Evolutionary conservation across 1,284 basidiomycete species (phyloP).

Genomic region (Peniophora sp.): DNA sequence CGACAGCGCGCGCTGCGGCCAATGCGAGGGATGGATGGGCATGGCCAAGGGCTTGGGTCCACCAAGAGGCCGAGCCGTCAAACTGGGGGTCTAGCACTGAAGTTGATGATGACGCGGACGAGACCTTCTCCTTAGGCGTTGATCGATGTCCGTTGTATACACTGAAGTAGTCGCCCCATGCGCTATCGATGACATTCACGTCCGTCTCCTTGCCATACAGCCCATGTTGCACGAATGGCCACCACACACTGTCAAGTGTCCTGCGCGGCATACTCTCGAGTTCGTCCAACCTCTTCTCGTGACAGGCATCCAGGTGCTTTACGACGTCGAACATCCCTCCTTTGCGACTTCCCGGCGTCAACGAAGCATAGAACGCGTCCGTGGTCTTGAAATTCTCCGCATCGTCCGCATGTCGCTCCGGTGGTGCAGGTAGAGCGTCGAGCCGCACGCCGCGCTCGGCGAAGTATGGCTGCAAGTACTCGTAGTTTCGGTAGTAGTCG

Average conservation of each 20-base stretch:
- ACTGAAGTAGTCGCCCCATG: constrained; percentile 81
- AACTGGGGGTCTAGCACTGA: constrained; percentile 65
- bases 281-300: constrained; percentile 56
- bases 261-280: constrained; percentile 75
- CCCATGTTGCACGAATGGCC: constrained; percentile 96
- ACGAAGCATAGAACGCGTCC: constrained; percentile 60
- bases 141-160: constrained; percentile 39
- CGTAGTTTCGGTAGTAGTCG: constrained; percentile 79
- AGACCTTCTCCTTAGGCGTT: not conserved
- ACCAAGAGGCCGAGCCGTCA: constrained; percentile 96
- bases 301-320: constrained; percentile 55
- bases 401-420: constrained; percentile 37
- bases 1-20: constrained; percentile 85
- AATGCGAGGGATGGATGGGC: constrained; percentile 70
- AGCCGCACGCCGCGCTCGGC: constrained; percentile 61
- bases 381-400: constrained; percentile 49
- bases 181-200: constrained; percentile 89
- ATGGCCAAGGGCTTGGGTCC: constrained; percentile 94
- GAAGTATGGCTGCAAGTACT: constrained; percentile 80
- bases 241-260: constrained; percentile 82
- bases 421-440: constrained; percentile 51
- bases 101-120: constrained; percentile 10
- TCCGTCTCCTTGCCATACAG: constrained; percentile 60
- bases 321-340: constrained; percentile 45
- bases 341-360: constrained; percentile 28